Evolutionary conservation across 1,284 basidiomycete genomes (phyloP).

Genomic region (Sutorius eximius): DNA sequence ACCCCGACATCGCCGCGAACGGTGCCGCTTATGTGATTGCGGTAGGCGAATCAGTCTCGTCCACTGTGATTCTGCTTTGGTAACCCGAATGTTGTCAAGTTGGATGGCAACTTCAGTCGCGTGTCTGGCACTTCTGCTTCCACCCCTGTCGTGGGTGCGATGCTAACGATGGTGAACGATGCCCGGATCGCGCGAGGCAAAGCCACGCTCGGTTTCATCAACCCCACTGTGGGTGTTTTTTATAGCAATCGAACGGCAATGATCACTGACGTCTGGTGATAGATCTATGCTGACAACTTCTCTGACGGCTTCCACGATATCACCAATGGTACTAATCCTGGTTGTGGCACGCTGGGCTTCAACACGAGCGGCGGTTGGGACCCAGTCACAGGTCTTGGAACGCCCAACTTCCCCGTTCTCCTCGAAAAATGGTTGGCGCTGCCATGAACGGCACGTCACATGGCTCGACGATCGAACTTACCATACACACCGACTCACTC

Average conservation of each 20-base stretch:
- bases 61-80: background rate
- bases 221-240: conserved; percentile 19
- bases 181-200: conserved; percentile 40
- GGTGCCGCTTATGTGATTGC: conserved; percentile 47
- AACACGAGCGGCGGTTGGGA: conserved; percentile 41
- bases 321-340: conserved; percentile 44
- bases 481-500: background rate
- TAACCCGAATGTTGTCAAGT: conserved; percentile 4
- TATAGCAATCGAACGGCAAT: background rate
- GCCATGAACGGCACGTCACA: conserved; percentile 14
- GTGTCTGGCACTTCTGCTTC: conserved; percentile 42
- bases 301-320: conserved; percentile 43
- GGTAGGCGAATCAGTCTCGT: conserved; percentile 13
- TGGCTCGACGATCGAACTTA: background rate
- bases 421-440: conserved; percentile 20
- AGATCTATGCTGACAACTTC: conserved; percentile 32
- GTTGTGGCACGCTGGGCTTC: conserved; percentile 41
- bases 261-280: background rate
- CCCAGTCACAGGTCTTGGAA: conserved; percentile 41
- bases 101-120: conserved; percentile 38
- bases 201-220: conserved; percentile 42
- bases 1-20: conserved; percentile 43
- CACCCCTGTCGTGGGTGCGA: conserved; percentile 44
- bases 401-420: conserved; percentile 32
- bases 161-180: conserved; percentile 52